These are phyloP conservation scores for Trichosanthes cucumerina DNA, from an alignment of 306 rosid genomes.

Conservation along the genomic window DNA sequence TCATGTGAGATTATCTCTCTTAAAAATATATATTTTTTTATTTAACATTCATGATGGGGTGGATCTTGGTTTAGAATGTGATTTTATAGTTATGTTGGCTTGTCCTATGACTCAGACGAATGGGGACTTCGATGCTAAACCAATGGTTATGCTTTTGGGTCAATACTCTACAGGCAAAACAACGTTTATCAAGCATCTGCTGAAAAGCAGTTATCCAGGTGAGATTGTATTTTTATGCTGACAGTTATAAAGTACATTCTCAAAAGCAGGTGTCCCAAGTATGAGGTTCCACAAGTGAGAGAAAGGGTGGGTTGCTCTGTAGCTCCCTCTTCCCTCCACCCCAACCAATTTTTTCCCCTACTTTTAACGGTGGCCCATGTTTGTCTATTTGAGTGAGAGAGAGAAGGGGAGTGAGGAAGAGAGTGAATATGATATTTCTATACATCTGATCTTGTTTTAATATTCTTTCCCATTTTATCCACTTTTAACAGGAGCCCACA, in stretches of 20 bases:
- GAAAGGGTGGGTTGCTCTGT: not conserved
- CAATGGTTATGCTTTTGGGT: slow-evolving; percentile 97
- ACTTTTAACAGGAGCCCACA: slow-evolving; percentile 72
- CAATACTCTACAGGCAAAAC: slow-evolving; percentile 98
- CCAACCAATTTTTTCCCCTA: not conserved
- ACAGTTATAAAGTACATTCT: slow-evolving; percentile 65
- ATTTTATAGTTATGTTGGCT: slow-evolving; percentile 8
- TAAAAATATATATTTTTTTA: not conserved
- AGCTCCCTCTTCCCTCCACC: not conserved
- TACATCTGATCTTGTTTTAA: not conserved
- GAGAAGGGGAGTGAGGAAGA: not conserved
- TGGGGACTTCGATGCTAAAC: slow-evolving; percentile 96
- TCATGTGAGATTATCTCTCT: not conserved
- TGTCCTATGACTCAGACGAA: slow-evolving; percentile 42
- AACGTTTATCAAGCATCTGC: slow-evolving; percentile 90
- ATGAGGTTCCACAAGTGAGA: not conserved
- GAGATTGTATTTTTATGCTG: slow-evolving; percentile 14
- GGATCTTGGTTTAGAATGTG: not conserved
- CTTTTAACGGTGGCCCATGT: not conserved
- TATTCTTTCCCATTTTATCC: not conserved
- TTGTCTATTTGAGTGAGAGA: not conserved
- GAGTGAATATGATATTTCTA: not conserved
- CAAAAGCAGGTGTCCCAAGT: slow-evolving; percentile 45
- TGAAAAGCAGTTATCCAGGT: slow-evolving; percentile 76
- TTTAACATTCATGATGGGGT: not conserved